Percentiles rank a stretch among this genome's conserved stretches.
Evolutionary conservation across 208 protist genomes (phyloP).

Genomic region (Acanthamoeba quina): DNA sequence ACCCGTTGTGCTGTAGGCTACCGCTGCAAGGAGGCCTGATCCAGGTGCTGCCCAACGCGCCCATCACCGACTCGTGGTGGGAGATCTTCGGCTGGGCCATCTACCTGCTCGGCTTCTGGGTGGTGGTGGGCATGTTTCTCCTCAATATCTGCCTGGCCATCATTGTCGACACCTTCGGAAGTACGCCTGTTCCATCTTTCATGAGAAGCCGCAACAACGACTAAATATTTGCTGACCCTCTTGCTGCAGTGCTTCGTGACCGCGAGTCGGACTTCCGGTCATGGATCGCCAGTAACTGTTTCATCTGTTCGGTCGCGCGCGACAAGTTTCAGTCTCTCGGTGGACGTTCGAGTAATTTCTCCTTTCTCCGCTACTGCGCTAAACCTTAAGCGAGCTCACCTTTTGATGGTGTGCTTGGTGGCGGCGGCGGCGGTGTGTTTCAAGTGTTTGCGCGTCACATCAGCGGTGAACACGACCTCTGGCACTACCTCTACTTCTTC

Average conservation of each 20-base stretch:
- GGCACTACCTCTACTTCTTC: constrained; percentile 75
- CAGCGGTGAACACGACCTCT: constrained; percentile 51
- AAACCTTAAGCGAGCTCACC: too few species aligned
- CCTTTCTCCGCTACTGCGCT: neutral
- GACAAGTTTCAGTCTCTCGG: constrained; percentile 63
- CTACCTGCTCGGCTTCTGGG: constrained; percentile 69
- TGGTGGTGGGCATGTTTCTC: constrained; percentile 70
- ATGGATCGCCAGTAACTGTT: constrained; percentile 51
- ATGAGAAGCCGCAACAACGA: neutral
- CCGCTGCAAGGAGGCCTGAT: constrained; percentile 58
- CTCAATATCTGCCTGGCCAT: constrained; percentile 72
- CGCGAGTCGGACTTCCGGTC: neutral
- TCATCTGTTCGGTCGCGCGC: constrained; percentile 58
- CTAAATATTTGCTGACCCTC: too few species aligned
- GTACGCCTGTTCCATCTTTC: neutral
- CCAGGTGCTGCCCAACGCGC: constrained; percentile 52
- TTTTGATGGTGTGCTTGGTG: neutral
- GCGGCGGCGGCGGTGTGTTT: neutral
- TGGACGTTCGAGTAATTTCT: constrained; percentile 43
- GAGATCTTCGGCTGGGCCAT: constrained; percentile 50
- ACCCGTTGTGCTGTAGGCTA: constrained; percentile 1
- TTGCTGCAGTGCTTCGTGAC: constrained; percentile 42
- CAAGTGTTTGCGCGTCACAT: constrained; percentile 61
- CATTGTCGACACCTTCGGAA: constrained; percentile 71
- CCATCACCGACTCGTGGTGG: constrained; percentile 49